phyloP scores from a whole-genome alignment of 176 grass and related monocot species.

The Lolium perenne region DNA sequence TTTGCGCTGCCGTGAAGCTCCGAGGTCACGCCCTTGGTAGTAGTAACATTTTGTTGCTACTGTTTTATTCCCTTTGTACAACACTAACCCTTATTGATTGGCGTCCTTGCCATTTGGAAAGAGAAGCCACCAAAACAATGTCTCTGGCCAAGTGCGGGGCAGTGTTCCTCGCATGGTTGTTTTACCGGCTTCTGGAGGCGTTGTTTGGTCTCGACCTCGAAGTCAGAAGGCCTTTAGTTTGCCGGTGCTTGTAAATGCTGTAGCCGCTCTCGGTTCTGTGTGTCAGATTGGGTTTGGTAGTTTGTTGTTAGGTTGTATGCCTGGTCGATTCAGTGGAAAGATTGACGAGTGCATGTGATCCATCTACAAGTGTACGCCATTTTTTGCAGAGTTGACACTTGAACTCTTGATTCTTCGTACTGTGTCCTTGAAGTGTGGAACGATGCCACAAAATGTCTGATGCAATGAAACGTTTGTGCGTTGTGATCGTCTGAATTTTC shows the following conservation, averaged over 20 bases:
- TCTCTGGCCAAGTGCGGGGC: neutral
- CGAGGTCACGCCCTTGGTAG: constrained; percentile 37
- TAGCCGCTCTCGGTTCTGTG: constrained; percentile 35
- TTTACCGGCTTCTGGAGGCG: neutral
- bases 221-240: constrained; percentile 4
- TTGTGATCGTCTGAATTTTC: no score
- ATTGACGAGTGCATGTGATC: neutral
- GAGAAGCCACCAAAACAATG: constrained; percentile 37
- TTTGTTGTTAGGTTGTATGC: constrained; percentile 39
- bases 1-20: neutral
- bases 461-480: neutral
- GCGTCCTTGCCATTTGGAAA: constrained; percentile 38
- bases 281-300: constrained; percentile 42
- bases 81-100: constrained; percentile 48
- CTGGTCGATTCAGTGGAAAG: constrained; percentile 11
- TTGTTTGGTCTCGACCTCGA: neutral
- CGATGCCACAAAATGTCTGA: neutral
- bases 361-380: constrained; percentile 5
- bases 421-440: neutral
- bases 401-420: neutral
- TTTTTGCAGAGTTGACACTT: constrained; percentile 13
- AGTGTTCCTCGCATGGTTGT: neutral
- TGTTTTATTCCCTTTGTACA: constrained; percentile 40
- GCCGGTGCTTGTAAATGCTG: constrained; percentile 3
- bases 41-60: constrained; percentile 34